Base-by-base conservation (phyloP, 257 asterid genomes). In the Penstemon newberryi region DNA sequence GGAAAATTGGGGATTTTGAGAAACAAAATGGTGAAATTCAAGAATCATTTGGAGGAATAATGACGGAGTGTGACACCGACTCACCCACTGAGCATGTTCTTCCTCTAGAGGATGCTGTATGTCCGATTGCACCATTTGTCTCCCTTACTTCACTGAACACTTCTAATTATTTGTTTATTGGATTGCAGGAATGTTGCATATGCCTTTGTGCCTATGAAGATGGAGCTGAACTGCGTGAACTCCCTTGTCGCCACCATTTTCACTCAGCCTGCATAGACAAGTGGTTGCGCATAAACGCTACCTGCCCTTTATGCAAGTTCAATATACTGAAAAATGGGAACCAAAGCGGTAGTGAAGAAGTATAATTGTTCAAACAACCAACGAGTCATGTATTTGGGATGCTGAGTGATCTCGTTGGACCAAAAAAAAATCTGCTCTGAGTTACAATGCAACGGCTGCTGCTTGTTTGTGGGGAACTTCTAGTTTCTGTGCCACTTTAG, bases 191-290 rank as follows among this genome's bases (percentile, higher is more conserved):
- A 83, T 91, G 98, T 73, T 87, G 98, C 83, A 87, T 91, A 71
- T 91, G 98, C 84, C 90, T 91, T 3, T 78, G 92, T 70, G 65
- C 89, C 36, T 91, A 91, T 9, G 98, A 91, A 0, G 95, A 91
- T 73, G 98, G 96, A 68, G 68, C 76, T 25, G 98, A 91, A 78
- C 75, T 89, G 60, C 95, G 96, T 3, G 94, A 91, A 78, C 96
- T 91, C 77, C 98, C 96, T 11, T 91, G 98, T 62, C 87, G 81
- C 40, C 98, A 89, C 85, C 95, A 89, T 79, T 91, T 91, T 58
- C 98, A 89, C 70, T 69, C 84, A 2, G 77, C 82, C 18, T 91
- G 98, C 82, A 81, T 89, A 72, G 98, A 91, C 78, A 91, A 89
- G 79, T 91, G 98, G 98, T 73, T 91, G 68, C 85, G 74, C 78